Percentiles rank a stretch among this genome's conserved stretches.
Conservation (phyloP, 495 filamentous ascomycete genomes). For the Xylaria palmicola region DNA sequence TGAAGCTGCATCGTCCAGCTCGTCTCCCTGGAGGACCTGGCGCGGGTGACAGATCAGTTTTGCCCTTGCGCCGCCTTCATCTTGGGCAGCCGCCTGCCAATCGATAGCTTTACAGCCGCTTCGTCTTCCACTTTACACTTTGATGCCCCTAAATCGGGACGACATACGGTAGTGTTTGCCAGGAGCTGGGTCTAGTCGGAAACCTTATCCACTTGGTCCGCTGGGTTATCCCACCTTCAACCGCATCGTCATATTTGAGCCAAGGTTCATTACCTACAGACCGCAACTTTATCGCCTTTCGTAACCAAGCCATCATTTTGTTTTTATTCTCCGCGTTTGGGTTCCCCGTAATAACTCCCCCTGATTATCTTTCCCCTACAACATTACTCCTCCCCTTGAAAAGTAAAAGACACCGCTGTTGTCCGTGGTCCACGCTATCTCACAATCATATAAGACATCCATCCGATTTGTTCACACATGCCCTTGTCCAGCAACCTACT, state of each 20-base stretch:
- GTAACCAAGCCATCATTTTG: slow-evolving; percentile 9
- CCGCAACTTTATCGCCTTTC: slow-evolving; percentile 2
- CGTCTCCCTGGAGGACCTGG: neutral
- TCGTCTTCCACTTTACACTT: neutral
- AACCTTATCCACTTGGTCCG: slow-evolving; percentile 1
- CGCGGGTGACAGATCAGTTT: neutral
- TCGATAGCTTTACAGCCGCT: neutral
- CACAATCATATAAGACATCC: too few species aligned
- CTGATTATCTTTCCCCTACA: neutral
- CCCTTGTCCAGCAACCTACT: neutral
- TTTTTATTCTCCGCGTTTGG: neutral
- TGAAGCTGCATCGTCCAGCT: neutral
- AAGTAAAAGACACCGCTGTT: neutral
- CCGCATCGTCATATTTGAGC: slow-evolving; percentile 2
- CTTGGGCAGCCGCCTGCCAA: neutral
- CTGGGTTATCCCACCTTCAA: slow-evolving; percentile 1
- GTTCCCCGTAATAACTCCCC: neutral
- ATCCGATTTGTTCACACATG: neutral
- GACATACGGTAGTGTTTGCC: neutral
- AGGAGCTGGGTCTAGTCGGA: neutral
- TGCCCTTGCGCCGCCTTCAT: neutral
- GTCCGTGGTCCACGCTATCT: neutral
- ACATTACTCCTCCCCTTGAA: neutral
- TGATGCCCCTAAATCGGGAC: neutral
- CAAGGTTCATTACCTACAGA: slow-evolving; percentile 5